Evolutionary conservation across 495 filamentous ascomycete genomes (phyloP).

Genomic region (Penicillium coffeae): DNA sequence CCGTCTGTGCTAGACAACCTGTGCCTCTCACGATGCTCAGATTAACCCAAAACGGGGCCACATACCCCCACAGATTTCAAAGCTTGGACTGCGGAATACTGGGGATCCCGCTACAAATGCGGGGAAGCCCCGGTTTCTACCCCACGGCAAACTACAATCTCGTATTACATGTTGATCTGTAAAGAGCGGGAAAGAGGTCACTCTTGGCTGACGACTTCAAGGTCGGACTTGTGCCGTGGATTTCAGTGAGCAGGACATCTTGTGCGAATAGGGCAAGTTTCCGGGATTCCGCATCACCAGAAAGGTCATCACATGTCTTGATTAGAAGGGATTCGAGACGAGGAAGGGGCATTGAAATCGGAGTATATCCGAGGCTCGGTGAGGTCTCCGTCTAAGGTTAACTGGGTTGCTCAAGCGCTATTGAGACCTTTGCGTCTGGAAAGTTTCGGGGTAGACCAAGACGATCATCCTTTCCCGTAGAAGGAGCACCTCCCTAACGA

Average conservation of each 20-base stretch:
- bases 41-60: background rate
- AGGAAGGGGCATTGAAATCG: slow-evolving; percentile 1
- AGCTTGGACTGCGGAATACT: slow-evolving; percentile 2
- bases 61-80: slow-evolving; percentile 9
- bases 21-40: too few relatives aligned
- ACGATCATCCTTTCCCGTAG: too few relatives aligned
- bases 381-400: slow-evolving; percentile 2
- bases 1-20: too few relatives aligned
- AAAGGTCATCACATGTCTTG: background rate
- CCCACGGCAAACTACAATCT: slow-evolving; percentile 5
- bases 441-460: too few relatives aligned
- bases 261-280: too few relatives aligned
- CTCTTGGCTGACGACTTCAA: slow-evolving; percentile 15
- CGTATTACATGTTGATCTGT: background rate
- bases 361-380: slow-evolving; percentile 17
- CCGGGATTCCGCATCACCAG: too few relatives aligned
- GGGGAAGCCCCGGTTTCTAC: slow-evolving; percentile 12
- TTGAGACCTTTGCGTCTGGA: too few relatives aligned
- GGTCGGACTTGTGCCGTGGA: background rate
- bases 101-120: slow-evolving; percentile 4
- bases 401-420: too few relatives aligned
- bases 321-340: background rate
- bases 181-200: background rate
- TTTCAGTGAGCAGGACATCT: too few relatives aligned
- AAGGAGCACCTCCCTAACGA: too few relatives aligned